Evolutionary conservation across 352 stramenopile genomes (phyloP).

Genomic region (Thraustotheca clavata): DNA sequence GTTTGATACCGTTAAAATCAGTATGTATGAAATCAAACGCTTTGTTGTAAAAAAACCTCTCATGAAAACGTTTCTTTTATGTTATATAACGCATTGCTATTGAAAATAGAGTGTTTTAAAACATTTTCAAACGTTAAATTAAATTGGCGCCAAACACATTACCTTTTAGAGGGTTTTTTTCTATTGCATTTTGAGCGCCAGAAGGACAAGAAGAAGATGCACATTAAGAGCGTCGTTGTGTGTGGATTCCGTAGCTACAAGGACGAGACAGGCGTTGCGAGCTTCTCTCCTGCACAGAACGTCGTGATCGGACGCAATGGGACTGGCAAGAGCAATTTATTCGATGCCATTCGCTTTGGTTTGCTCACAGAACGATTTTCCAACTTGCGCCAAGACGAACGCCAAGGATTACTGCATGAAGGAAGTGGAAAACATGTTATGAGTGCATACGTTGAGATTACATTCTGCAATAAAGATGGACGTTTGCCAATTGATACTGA

Average conservation of each 20-base stretch:
- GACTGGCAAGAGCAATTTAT: conserved; percentile 97
- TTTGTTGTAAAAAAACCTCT: too few species aligned
- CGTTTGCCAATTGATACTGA: conserved; percentile 88
- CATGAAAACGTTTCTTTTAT: too few species aligned
- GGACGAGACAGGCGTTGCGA: conserved; percentile 81
- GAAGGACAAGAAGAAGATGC: conserved; percentile 59
- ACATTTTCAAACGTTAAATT: too few species aligned
- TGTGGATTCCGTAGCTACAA: conserved; percentile 94
- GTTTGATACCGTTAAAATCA: too few species aligned
- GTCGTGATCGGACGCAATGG: conserved; percentile 98
- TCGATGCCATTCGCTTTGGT: conserved; percentile 99
- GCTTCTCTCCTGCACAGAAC: conserved; percentile 94
- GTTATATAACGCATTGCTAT: too few species aligned
- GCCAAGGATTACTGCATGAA: conserved; percentile 94
- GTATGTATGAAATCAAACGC: too few species aligned
- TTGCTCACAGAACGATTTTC: conserved; percentile 90
- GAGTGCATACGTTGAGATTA: conserved; percentile 97
- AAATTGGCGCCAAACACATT: too few species aligned
- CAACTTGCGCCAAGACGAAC: conserved; percentile 88
- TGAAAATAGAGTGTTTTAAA: too few species aligned
- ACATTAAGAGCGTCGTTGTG: conserved; percentile 96
- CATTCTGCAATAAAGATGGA: conserved; percentile 99
- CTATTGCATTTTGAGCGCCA: neutral
- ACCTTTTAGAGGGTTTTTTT: too few species aligned
- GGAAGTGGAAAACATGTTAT: conserved; percentile 91